Evolutionary conservation across 257 asterid species (phyloP).

Genomic region (Nicotiana tomentosiformis): DNA sequence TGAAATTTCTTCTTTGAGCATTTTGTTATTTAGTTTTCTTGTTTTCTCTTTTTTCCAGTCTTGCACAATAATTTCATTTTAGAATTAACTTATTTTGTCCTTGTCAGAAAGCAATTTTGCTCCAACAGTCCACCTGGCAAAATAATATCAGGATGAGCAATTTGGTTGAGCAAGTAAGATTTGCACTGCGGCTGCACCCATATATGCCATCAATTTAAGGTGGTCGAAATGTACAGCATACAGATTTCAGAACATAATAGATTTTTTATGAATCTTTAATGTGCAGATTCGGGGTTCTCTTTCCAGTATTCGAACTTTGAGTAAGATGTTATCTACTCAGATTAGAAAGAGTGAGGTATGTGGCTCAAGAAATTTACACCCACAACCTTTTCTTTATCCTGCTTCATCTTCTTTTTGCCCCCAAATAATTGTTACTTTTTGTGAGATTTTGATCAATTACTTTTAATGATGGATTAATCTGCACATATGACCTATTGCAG

Average conservation of each 20-base stretch:
- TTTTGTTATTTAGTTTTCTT: slow-evolving; percentile 4
- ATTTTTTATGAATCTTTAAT: background rate
- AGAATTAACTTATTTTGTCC: background rate
- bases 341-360: slow-evolving; percentile 81
- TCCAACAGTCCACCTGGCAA: slow-evolving; percentile 96
- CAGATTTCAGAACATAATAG: slow-evolving; percentile 6
- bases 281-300: slow-evolving; percentile 78
- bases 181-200: slow-evolving; percentile 8
- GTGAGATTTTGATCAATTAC: background rate
- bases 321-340: slow-evolving; percentile 73
- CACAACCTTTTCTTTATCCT: background rate
- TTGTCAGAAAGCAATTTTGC: slow-evolving; percentile 80
- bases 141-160: slow-evolving; percentile 84
- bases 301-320: slow-evolving; percentile 71
- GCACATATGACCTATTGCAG: slow-evolving; percentile 35
- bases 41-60: slow-evolving; percentile 6
- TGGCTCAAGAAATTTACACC: slow-evolving; percentile 7
- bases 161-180: slow-evolving; percentile 92
- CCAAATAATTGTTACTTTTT: background rate
- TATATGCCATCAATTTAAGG: background rate
- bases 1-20: slow-evolving; percentile 2
- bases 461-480: background rate
- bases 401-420: slow-evolving; percentile 11
- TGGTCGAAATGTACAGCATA: background rate
- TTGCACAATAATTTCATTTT: background rate